A percentile compares a stretch with the other conserved stretches of the same genome.
phyloP scores from a whole-genome alignment of 2,329 filamentous ascomycete species.

The Ophiocordyceps robertsii region DNA sequence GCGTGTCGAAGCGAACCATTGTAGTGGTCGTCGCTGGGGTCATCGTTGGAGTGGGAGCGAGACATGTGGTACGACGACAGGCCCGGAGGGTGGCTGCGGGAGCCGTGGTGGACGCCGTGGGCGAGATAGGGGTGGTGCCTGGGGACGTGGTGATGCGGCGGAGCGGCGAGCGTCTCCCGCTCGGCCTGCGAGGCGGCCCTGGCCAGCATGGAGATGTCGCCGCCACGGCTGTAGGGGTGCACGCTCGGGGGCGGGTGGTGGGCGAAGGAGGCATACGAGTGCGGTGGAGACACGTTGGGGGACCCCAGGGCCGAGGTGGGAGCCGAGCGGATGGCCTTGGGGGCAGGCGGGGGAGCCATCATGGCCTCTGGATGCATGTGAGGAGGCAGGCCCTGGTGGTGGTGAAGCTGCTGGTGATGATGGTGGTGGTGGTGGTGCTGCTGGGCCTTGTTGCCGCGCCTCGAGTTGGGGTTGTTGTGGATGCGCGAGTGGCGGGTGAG shows the following conservation, averaged over 20 bases:
- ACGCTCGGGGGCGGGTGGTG: slow-evolving; percentile 31
- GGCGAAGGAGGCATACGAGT: slow-evolving; percentile 67
- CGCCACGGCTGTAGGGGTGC: slow-evolving; percentile 34
- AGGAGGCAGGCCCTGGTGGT: slow-evolving; percentile 22
- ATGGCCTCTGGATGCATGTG: slow-evolving; percentile 44
- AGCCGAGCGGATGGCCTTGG: slow-evolving; percentile 76
- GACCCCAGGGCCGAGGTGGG: slow-evolving; percentile 76
- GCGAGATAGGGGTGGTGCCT: slow-evolving; percentile 42
- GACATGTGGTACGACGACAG: slow-evolving; percentile 91
- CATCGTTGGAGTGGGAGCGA: slow-evolving; percentile 70
- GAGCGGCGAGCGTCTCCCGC: slow-evolving; percentile 35
- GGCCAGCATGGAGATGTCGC: slow-evolving; percentile 46
- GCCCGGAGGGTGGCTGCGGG: slow-evolving; percentile 50
- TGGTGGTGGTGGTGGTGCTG: slow-evolving; percentile 25
- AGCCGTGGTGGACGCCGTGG: slow-evolving; percentile 24
- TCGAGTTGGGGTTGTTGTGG: slow-evolving; percentile 97
- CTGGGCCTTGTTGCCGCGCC: slow-evolving; percentile 73
- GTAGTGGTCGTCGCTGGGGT: slow-evolving; percentile 66
- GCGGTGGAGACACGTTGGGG: slow-evolving; percentile 91
- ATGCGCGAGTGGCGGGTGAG: slow-evolving; percentile 94
- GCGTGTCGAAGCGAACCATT: slow-evolving; percentile 52
- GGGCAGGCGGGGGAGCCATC: slow-evolving; percentile 64
- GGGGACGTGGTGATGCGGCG: slow-evolving; percentile 27
- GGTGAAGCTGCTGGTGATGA: slow-evolving; percentile 26
- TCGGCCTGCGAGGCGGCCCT: slow-evolving; percentile 49